Conservation (phyloP, 2,329 filamentous ascomycete species). For the Neofusicoccum sp. region DNA sequence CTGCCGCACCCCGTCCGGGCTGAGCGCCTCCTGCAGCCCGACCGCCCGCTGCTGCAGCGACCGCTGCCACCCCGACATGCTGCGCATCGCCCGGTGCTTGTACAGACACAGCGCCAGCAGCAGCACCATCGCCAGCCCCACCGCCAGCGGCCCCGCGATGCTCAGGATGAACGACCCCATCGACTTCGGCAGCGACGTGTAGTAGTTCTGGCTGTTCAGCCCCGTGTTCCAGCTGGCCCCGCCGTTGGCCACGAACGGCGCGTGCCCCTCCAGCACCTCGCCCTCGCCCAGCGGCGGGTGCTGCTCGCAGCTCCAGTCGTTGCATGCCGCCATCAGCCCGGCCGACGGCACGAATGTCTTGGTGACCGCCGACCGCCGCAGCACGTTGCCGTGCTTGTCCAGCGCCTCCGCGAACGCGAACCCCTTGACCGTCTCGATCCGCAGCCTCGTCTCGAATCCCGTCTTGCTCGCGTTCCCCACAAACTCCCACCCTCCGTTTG, state of each 20-base stretch:
- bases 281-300: slow-evolving; percentile 23
- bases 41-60: slow-evolving; percentile 20
- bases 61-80: slow-evolving; percentile 19
- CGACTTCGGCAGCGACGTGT: slow-evolving; percentile 13
- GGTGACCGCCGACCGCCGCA: slow-evolving; percentile 36
- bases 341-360: slow-evolving; percentile 42
- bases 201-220: slow-evolving; percentile 21
- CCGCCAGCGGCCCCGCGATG: slow-evolving; percentile 17
- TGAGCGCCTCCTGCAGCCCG: slow-evolving; percentile 18
- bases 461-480: slow-evolving; percentile 44
- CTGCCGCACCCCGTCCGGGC: slow-evolving; percentile 11
- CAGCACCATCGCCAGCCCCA: slow-evolving; percentile 6
- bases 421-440: slow-evolving; percentile 17
- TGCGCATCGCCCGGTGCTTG: slow-evolving; percentile 21
- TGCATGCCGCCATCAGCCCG: slow-evolving; percentile 32
- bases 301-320: slow-evolving; percentile 34
- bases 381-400: slow-evolving; percentile 23
- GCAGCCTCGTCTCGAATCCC: slow-evolving; percentile 47
- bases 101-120: slow-evolving; percentile 19
- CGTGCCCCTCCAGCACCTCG: slow-evolving; percentile 21
- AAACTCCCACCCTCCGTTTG: slow-evolving; percentile 38
- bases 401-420: slow-evolving; percentile 24
- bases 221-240: slow-evolving; percentile 21
- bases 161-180: slow-evolving; percentile 13
- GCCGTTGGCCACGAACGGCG: slow-evolving; percentile 21